Base-by-base conservation (phyloP, 441 rosid genomes). In the Sinapis alba region DNA sequence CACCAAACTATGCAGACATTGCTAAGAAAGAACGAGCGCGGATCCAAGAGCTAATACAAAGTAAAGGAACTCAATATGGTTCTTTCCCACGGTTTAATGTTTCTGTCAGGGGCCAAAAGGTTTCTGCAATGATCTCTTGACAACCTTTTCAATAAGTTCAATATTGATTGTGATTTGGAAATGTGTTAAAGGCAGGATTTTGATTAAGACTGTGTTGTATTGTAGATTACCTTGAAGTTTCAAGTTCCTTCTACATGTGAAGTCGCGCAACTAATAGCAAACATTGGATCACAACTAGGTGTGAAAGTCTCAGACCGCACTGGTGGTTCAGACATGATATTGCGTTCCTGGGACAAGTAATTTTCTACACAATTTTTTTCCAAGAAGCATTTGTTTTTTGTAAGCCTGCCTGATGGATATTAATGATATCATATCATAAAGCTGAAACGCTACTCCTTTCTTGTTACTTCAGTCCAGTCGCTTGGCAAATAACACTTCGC, bases 321-420 rank as follows among this genome's bases (percentile, higher is more conserved):
- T 57, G 90, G 88, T 84, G 98, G 95, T 80, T 81, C 97, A 54
- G 94, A 89, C 69, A 86, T 96, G 94, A 58, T 77, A 30, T 68
- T 91, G 80, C 97, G 92, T 78, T 89, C 98, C 69, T 96, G 98
- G 98, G 97, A 93, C 86, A 91, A 89, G 99, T 96, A 65, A 58
- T 58, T 13, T 27, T 45, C 27, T 47, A 3, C 13, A 21, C 15
- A 5, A 3, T 0, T 7, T 45, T 74, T 0, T 47, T 38, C 21
- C 20, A 26, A 56, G 50, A 74, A 27, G 8, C 12, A 43, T 10
- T 16, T 64, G 66, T 32, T 23, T 3, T 3, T 47, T 43, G n/a
- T 16, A 34, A 26, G 47, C 57, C 3, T 20, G 47, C 57, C 3
- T 20, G 59, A 51, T 26, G 57, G 15, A 36, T 36, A 8, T 2